These are phyloP conservation scores for Colletotrichum liriopes DNA, from an alignment of 2,329 filamentous ascomycete species.

Conservation along the genomic window DNA sequence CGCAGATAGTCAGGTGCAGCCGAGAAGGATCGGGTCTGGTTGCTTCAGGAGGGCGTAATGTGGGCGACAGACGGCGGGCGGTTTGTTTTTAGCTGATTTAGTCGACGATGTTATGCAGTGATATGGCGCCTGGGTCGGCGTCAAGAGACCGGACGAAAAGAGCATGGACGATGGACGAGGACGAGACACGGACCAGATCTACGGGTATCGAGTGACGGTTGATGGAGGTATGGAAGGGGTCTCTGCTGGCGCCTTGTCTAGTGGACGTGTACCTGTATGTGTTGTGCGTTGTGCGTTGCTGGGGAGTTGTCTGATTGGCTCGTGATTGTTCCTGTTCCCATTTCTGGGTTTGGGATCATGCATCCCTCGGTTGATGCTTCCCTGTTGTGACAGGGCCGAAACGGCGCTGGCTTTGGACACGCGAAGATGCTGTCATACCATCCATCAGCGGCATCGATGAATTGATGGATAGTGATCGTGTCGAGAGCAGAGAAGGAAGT, in stretches of 20 bases:
- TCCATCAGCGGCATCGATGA: background rate
- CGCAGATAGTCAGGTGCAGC: constrained; percentile 23
- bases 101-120: constrained; percentile 15
- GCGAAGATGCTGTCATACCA: background rate
- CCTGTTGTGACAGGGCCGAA: constrained; percentile 13
- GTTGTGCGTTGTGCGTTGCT: background rate
- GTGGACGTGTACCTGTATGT: too few species aligned
- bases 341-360: background rate
- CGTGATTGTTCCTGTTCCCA: too few species aligned
- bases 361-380: constrained; percentile 23
- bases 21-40: constrained; percentile 29
- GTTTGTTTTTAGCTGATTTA: background rate
- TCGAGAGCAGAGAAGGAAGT: background rate
- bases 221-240: background rate
- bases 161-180: background rate
- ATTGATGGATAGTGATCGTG: background rate
- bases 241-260: background rate
- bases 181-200: constrained; percentile 14
- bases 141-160: constrained; percentile 30
- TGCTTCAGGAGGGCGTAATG: constrained; percentile 11
- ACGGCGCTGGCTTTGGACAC: constrained; percentile 5
- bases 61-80: background rate
- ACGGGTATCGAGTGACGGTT: background rate
- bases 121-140: constrained; percentile 12
- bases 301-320: background rate